A percentile compares a stretch with the other conserved stretches of the same genome.
Conservation (phyloP, 2,329 filamentous ascomycete genomes). For the Clarireedia paspali region DNA sequence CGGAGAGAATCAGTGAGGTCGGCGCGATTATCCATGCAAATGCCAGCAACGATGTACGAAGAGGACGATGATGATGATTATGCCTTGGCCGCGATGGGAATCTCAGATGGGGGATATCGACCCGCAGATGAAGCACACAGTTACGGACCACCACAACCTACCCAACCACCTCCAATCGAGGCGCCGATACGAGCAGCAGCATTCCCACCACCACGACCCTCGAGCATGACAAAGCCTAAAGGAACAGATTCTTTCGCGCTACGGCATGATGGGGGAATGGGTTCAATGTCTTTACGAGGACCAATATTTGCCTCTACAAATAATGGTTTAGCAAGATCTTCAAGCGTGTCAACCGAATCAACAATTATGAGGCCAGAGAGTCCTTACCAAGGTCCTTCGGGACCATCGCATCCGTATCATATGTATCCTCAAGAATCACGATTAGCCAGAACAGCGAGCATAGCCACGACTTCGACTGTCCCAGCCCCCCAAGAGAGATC, state of each 20-base stretch:
- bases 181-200: conserved; percentile 17
- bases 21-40: conserved; percentile 30
- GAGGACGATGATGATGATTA: conserved; percentile 39
- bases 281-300: conserved; percentile 19
- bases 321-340: conserved; percentile 17
- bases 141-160: conserved; percentile 16
- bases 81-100: conserved; percentile 41
- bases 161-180: conserved; percentile 19
- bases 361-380: conserved; percentile 34
- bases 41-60: conserved; percentile 26
- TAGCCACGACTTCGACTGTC: conserved; percentile 64
- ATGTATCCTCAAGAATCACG: conserved; percentile 76
- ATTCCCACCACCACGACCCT: conserved; percentile 35
- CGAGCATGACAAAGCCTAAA: conserved; percentile 49
- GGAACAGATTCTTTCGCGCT: conserved; percentile 43
- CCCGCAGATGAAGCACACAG: conserved; percentile 13
- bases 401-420: conserved; percentile 76
- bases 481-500: conserved; percentile 47
- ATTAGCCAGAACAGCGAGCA: conserved; percentile 46
- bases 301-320: conserved; percentile 12
- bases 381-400: conserved; percentile 52
- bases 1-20: conserved; percentile 37
- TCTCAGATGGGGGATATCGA: conserved; percentile 17
- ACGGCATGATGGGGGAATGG: conserved; percentile 42
- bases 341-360: conserved; percentile 23